A percentile compares a stretch with the other conserved stretches of the same genome.
These are phyloP conservation scores for Crithidia mellificae DNA, from an alignment of 208 protist genomes.

Conservation along the genomic window DNA sequence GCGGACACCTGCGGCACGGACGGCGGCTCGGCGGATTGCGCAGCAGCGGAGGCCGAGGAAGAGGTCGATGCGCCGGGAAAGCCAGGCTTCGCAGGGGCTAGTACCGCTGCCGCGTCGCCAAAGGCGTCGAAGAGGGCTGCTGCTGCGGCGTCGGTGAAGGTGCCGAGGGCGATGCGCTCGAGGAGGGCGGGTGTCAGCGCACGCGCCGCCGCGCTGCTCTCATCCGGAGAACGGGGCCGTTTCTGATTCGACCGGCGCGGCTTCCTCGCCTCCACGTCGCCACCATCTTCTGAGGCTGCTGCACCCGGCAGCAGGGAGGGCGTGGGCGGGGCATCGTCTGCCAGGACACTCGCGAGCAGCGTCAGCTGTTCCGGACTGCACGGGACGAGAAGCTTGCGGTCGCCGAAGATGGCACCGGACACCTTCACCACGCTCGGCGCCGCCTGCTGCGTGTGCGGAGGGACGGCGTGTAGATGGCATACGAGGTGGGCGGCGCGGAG, in stretches of 20 bases:
- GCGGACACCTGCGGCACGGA: conserved; percentile 4
- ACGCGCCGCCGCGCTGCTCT: no score
- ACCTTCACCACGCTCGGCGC: conserved; percentile 28
- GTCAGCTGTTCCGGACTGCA: conserved; percentile 58
- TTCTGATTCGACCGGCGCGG: conserved; percentile 3
- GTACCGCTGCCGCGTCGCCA: conserved; percentile 21
- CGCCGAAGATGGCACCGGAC: conserved; percentile 43
- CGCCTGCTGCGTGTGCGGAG: conserved; percentile 2
- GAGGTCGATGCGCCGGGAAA: not conserved
- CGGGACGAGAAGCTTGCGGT: conserved; percentile 62
- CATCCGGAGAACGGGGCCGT: conserved; percentile 9
- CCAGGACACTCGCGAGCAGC: conserved; percentile 45
- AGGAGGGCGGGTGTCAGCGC: conserved; percentile 42
- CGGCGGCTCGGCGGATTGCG: not conserved
- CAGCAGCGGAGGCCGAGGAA: not conserved
- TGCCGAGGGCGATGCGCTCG: conserved; percentile 67
- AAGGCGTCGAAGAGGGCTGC: conserved; percentile 45
- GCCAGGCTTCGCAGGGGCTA: not conserved
- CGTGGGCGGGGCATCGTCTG: conserved; percentile 4
- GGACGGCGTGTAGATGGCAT: conserved; percentile 23
- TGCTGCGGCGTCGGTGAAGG: conserved; percentile 53
- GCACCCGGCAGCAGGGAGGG: not conserved
- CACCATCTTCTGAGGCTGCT: not conserved
- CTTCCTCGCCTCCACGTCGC: not conserved
- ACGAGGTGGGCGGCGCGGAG: conserved; percentile 14